A percentile compares a stretch with the other conserved stretches of the same genome.
Evolutionary conservation across 1,284 basidiomycete species (phyloP).

Genomic region (Moniliella sp.): DNA sequence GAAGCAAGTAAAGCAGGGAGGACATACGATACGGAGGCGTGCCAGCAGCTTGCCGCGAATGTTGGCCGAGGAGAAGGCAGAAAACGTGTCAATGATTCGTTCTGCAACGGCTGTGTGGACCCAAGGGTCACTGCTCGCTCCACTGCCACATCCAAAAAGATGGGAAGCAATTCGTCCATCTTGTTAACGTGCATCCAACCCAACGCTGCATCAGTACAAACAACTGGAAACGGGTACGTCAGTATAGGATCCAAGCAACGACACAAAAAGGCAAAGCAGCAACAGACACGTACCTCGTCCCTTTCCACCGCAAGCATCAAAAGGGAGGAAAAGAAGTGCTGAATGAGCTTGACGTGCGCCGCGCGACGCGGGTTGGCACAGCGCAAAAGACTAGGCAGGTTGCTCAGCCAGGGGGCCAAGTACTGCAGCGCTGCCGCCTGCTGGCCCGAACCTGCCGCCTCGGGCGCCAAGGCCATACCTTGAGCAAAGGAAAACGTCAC

Average conservation of each 20-base stretch:
- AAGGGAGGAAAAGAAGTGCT: constrained; percentile 26
- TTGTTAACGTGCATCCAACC: constrained; percentile 24
- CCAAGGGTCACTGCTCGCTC: constrained; percentile 27
- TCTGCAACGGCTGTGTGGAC: constrained; percentile 21
- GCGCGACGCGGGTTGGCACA: constrained; percentile 16
- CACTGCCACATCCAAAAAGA: constrained; percentile 20
- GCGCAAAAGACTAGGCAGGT: constrained; percentile 22
- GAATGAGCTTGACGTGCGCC: constrained; percentile 23
- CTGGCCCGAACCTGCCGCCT: constrained; percentile 16
- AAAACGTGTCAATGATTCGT: constrained; percentile 25
- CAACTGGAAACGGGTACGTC: too few species aligned
- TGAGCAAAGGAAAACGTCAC: constrained; percentile 26
- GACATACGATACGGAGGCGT: too few species aligned
- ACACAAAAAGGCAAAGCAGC: too few species aligned
- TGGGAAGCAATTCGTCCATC: constrained; percentile 25
- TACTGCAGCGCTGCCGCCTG: constrained; percentile 23
- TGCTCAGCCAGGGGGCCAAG: constrained; percentile 24
- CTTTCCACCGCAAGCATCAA: too few species aligned
- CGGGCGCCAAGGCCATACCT: too few species aligned
- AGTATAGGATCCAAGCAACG: too few species aligned
- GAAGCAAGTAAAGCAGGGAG: too few species aligned
- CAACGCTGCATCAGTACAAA: constrained; percentile 25
- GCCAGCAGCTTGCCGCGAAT: constrained; percentile 23
- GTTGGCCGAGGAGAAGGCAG: constrained; percentile 23
- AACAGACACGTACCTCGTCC: too few species aligned